Evolutionary conservation across 306 rosid genomes (phyloP).

Genomic region (Alnus rubra): DNA sequence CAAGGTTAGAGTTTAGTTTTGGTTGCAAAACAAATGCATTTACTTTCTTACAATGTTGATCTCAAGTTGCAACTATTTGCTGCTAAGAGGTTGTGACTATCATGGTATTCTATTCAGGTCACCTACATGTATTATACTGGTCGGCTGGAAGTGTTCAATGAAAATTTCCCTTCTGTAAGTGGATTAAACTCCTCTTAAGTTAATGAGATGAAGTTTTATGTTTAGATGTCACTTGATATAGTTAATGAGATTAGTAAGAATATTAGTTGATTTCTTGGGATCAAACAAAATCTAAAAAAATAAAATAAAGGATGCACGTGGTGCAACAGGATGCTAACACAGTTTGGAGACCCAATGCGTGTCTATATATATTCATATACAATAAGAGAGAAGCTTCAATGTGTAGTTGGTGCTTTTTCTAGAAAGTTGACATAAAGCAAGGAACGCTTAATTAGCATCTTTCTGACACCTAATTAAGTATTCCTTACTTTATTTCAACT

Average conservation of each 20-base stretch:
- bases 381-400: too few species aligned
- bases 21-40: not conserved
- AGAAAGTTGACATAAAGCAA: too few species aligned
- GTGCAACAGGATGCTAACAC: not conserved
- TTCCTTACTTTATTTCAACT: not conserved
- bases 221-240: not conserved
- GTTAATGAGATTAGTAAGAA: not conserved
- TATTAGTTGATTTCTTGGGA: not conserved
- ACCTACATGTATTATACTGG: conserved; percentile 99
- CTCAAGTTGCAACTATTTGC: not conserved
- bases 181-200: conserved; percentile 26
- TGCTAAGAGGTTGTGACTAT: conserved; percentile 18
- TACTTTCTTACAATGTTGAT: not conserved
- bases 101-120: conserved; percentile 55
- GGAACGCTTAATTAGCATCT: too few species aligned
- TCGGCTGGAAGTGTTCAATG: conserved; percentile 97
- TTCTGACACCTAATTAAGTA: not conserved
- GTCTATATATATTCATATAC: too few species aligned
- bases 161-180: conserved; percentile 93
- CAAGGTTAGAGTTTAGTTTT: conserved; percentile 60
- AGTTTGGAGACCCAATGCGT: not conserved
- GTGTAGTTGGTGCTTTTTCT: too few species aligned
- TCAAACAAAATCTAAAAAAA: not conserved
- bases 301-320: not conserved
- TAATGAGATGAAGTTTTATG: conserved; percentile 19